Base-by-base conservation (phyloP, 495 filamentous ascomycete genomes). In the Aspergillus sparsus region DNA sequence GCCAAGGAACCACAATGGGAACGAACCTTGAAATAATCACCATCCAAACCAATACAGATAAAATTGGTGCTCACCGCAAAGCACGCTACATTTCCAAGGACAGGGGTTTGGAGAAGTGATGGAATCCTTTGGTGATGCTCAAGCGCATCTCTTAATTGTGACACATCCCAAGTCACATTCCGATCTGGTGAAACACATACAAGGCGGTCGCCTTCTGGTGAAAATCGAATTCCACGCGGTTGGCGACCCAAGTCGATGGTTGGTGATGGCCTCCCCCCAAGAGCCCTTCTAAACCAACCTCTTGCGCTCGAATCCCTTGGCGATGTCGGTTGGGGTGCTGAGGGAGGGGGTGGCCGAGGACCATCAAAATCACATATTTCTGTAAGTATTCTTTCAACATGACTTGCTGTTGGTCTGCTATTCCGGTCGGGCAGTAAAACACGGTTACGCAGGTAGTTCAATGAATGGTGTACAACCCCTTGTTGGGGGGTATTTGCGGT, bases 371-470 rank as follows among this genome's bases (percentile, higher is more conserved):
- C 45, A 8, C 49, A 55, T 36, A 66, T 56, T 33, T n/a, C 21
- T 11, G 21, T 45, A 3, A 66, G 44, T 7, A 11, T 47, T 2
- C 35, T 37, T 31, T 66, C 49, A 13, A 66, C 49, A 4, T 63
- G 46, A 31, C 32, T 57, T 0, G 64, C 54, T 37, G 21, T 46
- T 4, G 45, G 34, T 5, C 61, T 11, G 31, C 53, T 39, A n/a
- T 49, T 41, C 13, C 57, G 57, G 15, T 35, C 33, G 1, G 61
- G 60, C 15, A 50, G 53, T 15, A 66, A 42, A 7, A 57, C 60
- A 32, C 33, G 55, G 16, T 52, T 49, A 27, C 58, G 56, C 47
- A 65, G 46, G 34, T 57, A 61, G 31, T 68, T 63, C 6, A 65
- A 57, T 3, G 62, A 58, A 18, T 60, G 37, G 9, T 41, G 52